Percentiles rank a stretch among this genome's conserved stretches.
These are phyloP conservation scores for Nannizzia gypsea DNA, from an alignment of 2,329 filamentous ascomycete genomes.

Conservation along the genomic window DNA sequence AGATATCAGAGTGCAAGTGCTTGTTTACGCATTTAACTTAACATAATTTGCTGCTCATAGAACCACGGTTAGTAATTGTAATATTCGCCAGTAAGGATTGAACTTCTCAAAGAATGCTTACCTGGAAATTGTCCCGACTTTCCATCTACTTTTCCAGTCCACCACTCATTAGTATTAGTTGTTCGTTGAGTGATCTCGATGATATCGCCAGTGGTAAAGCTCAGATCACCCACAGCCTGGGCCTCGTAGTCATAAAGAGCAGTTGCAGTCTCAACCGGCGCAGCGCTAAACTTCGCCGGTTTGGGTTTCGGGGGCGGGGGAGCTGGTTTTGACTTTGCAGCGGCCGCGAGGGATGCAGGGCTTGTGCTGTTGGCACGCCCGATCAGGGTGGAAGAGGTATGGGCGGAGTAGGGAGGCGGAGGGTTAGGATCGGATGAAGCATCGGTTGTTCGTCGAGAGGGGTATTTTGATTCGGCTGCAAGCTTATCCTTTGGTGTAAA, in stretches of 20 bases:
- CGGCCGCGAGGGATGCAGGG: constrained; percentile 35
- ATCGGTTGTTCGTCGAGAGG: constrained; percentile 30
- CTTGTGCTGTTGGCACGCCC: constrained; percentile 28
- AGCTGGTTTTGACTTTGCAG: constrained; percentile 55
- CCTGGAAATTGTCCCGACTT: constrained; percentile 90
- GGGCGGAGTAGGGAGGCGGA: constrained; percentile 59
- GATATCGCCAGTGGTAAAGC: constrained; percentile 73
- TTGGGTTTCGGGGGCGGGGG: constrained; percentile 69
- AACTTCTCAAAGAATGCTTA: constrained; percentile 36
- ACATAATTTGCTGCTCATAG: constrained; percentile 28
- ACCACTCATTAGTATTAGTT: constrained; percentile 95
- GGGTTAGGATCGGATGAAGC: constrained; percentile 42
- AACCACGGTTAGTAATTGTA: constrained; percentile 10
- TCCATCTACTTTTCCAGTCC: constrained; percentile 69
- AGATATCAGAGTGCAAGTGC: background rate
- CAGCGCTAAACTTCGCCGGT: constrained; percentile 58
- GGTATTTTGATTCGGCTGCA: constrained; percentile 27
- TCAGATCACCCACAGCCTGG: constrained; percentile 86
- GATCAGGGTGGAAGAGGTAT: constrained; percentile 26
- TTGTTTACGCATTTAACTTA: constrained; percentile 18
- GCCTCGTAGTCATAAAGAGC: constrained; percentile 95
- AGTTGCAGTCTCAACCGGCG: constrained; percentile 63
- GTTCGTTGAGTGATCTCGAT: constrained; percentile 81
- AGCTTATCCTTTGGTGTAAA: constrained; percentile 26
- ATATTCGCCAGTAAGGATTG: background rate